Percentiles rank a stretch among this genome's conserved stretches.
These are phyloP conservation scores for Magnaporthales sp. DNA, from an alignment of 2,329 filamentous ascomycete species.

Conservation along the genomic window DNA sequence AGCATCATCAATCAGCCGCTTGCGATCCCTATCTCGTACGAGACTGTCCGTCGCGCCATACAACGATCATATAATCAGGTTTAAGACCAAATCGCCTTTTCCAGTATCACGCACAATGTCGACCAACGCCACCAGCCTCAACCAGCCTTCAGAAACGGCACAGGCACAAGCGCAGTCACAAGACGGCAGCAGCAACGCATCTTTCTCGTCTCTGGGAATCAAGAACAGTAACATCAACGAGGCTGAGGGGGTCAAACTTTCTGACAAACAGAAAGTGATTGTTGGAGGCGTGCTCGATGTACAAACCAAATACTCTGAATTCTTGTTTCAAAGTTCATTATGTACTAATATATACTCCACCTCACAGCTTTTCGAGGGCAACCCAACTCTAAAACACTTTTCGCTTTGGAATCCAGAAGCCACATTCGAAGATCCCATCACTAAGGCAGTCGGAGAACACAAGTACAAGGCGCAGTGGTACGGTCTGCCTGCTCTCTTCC, in stretches of 20 bases:
- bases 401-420: slow-evolving; percentile 50
- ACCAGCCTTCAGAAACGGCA: slow-evolving; percentile 18
- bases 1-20: not conserved
- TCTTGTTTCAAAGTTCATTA: not conserved
- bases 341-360: not conserved
- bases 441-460: slow-evolving; percentile 44
- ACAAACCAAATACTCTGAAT: not conserved
- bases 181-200: slow-evolving; percentile 8
- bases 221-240: slow-evolving; percentile 46
- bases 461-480: slow-evolving; percentile 44
- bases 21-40: not conserved
- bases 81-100: not conserved
- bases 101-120: not conserved
- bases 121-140: slow-evolving; percentile 19
- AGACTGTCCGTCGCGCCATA: too few species aligned
- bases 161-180: slow-evolving; percentile 13
- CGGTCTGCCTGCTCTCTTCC: slow-evolving; percentile 49
- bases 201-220: slow-evolving; percentile 27
- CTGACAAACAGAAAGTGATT: slow-evolving; percentile 39
- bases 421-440: slow-evolving; percentile 50
- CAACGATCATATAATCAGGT: not conserved
- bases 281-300: slow-evolving; percentile 51
- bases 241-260: slow-evolving; percentile 39
- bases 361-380: slow-evolving; percentile 46
- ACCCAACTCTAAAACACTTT: slow-evolving; percentile 49